Evolutionary conservation across 257 asterid species (phyloP).

Genomic region (Jasminum sambac): DNA sequence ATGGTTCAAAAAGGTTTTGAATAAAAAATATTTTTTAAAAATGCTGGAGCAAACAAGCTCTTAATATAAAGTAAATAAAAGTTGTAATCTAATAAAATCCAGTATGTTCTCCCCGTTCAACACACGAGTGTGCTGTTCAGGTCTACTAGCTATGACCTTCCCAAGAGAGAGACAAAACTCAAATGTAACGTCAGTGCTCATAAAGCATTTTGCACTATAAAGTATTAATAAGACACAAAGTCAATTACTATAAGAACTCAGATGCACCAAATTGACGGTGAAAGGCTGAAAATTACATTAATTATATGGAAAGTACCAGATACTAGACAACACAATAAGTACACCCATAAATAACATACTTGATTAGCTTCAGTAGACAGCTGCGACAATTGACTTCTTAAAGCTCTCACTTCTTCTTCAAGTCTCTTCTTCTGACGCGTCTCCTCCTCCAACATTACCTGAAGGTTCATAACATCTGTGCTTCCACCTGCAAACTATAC

Average conservation of each 20-base stretch:
- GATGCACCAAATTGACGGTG: not conserved
- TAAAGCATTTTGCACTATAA: not conserved
- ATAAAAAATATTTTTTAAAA: too few relatives aligned
- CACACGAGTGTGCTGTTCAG: slow-evolving; percentile 13
- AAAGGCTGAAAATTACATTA: not conserved
- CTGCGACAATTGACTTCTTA: slow-evolving; percentile 72
- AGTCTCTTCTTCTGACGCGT: slow-evolving; percentile 72
- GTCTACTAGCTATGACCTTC: slow-evolving; percentile 3
- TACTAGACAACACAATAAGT: slow-evolving; percentile 10
- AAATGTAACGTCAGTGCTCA: not conserved
- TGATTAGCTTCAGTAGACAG: slow-evolving; percentile 71
- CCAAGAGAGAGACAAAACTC: slow-evolving; percentile 12
- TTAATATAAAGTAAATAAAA: not conserved
- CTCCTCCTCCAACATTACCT: slow-evolving; percentile 79
- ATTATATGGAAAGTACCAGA: slow-evolving; percentile 18
- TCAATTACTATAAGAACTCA: not conserved
- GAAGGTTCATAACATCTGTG: slow-evolving; percentile 55
- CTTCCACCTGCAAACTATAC: slow-evolving; percentile 70
- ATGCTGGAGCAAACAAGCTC: too few relatives aligned
- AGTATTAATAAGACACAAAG: not conserved
- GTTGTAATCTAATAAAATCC: slow-evolving; percentile 17
- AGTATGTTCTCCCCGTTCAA: not conserved
- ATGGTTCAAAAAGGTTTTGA: too few relatives aligned
- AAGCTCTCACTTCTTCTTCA: slow-evolving; percentile 85
- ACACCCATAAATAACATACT: slow-evolving; percentile 38